Percentiles rank a stretch among this genome's conserved stretches.
Evolutionary conservation across 2,329 filamentous ascomycete genomes (phyloP).

Genomic region (Cadophora gregata): DNA sequence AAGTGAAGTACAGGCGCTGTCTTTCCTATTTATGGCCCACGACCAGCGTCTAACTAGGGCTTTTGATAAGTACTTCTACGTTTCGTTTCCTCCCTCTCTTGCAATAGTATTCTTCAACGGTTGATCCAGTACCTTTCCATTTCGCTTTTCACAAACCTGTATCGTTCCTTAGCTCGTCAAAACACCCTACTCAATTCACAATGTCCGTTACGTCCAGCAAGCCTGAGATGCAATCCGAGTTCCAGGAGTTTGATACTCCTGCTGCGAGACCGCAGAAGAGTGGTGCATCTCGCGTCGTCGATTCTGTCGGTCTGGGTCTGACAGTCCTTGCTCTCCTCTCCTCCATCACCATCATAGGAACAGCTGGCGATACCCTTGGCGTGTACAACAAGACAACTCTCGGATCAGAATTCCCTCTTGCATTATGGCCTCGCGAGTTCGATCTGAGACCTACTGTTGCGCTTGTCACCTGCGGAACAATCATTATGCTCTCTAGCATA

Average conservation of each 20-base stretch:
- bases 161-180: conserved; percentile 12
- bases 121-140: conserved; percentile 31
- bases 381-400: conserved; percentile 62
- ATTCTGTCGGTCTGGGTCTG: conserved; percentile 54
- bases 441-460: conserved; percentile 62
- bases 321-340: conserved; percentile 57
- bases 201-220: conserved; percentile 30
- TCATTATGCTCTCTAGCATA: conserved; percentile 56
- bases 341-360: conserved; percentile 58
- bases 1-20: not conserved
- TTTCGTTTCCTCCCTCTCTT: conserved; percentile 36
- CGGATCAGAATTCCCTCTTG: conserved; percentile 54
- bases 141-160: conserved; percentile 18
- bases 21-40: conserved; percentile 40
- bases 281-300: conserved; percentile 40
- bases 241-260: conserved; percentile 36
- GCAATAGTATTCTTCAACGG: conserved; percentile 22
- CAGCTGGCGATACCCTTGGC: conserved; percentile 59
- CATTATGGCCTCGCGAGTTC: conserved; percentile 64
- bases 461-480: conserved; percentile 56
- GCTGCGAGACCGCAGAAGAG: conserved; percentile 18
- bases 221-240: conserved; percentile 29
- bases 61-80: conserved; percentile 42
- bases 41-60: conserved; percentile 35
- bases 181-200: conserved; percentile 9